These are phyloP conservation scores for Favolaschia claudopus DNA, from an alignment of 768 basidiomycete species.

Conservation along the genomic window DNA sequence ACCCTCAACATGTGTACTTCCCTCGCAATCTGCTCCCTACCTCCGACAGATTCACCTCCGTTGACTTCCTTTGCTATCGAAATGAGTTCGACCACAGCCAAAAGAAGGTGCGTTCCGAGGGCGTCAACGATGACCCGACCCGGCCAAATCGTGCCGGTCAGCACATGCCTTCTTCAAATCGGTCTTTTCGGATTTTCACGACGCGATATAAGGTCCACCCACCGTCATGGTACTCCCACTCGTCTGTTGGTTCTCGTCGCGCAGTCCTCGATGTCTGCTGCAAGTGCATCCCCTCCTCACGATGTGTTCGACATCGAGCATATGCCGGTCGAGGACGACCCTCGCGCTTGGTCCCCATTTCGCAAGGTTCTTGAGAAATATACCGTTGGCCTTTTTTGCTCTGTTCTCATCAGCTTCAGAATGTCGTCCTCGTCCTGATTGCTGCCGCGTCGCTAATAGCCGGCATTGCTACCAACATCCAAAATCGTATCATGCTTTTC, in stretches of 20 bases:
- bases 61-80: too few relatives aligned
- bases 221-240: background rate
- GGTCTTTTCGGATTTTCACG: constrained; percentile 22
- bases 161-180: constrained; percentile 8
- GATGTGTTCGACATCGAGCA: constrained; percentile 55
- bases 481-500: constrained; percentile 56
- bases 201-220: background rate
- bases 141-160: constrained; percentile 6
- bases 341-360: constrained; percentile 61
- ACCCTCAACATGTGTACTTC: too few relatives aligned
- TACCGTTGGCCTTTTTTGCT: constrained; percentile 12
- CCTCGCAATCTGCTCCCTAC: too few relatives aligned
- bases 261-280: background rate
- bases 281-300: background rate
- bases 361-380: too few relatives aligned
- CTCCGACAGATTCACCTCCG: too few relatives aligned
- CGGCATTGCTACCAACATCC: constrained; percentile 65
- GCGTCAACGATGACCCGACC: constrained; percentile 7
- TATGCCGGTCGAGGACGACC: constrained; percentile 64
- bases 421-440: constrained; percentile 54
- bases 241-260: background rate
- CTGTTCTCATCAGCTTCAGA: constrained; percentile 36
- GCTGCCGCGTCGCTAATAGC: constrained; percentile 64
- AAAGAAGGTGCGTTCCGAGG: background rate
- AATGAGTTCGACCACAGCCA: too few relatives aligned